Evolutionary conservation across 2,329 filamentous ascomycete species (phyloP), one percentile per base, ranked within the genome.

Genomic region (Penicillium brasilianum): DNA sequence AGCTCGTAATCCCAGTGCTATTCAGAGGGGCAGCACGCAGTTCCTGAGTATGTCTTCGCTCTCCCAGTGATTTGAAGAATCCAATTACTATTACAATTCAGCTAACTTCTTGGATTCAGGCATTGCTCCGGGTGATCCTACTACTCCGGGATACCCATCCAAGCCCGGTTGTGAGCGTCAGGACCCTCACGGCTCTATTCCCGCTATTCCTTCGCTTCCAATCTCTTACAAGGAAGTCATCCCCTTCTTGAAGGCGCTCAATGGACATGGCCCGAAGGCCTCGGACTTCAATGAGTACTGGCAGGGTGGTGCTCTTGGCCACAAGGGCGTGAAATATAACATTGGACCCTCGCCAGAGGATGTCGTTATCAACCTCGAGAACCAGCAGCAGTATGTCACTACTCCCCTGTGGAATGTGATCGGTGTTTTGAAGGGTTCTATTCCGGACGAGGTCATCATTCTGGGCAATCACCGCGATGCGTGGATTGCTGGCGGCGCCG

Each of bases 391-490:
- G 49, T 95, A 96, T 71, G 87, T 87, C 14, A 94, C 86, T 0
- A 95, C 90, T 0, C 90, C 91, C 4, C 81, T 94, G 55, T 97
- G 93, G 93, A 90, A 99, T 72, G 91, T 95, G 2, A 94, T 98
- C 66, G 94, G 94, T 48, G 83, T 95, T 49, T 91, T 99, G 74
- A 97, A 97, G 70, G 95, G 94, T 10, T 90, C 90, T 0, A 87
- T 95, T 37, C 82, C 88, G 0, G 88, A 97, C 69, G 93, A 97
- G 72, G 92, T 97, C 0, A 83, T 99, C 49, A 84, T 99, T 3
- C 80, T 98, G 34, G 93, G 93, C n/a, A 97, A 96, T 72, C 93
- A 97, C 72, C 87, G 93, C 36, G 93, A 97, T 77, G 91, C 93
- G 0, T 96, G 92, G 92, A 89, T 94, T 70, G 88, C 89, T 20